Evolutionary conservation across 257 asterid genomes (phyloP), one percentile per base, ranked within the genome.

Genomic region (Capsicum chinense): DNA sequence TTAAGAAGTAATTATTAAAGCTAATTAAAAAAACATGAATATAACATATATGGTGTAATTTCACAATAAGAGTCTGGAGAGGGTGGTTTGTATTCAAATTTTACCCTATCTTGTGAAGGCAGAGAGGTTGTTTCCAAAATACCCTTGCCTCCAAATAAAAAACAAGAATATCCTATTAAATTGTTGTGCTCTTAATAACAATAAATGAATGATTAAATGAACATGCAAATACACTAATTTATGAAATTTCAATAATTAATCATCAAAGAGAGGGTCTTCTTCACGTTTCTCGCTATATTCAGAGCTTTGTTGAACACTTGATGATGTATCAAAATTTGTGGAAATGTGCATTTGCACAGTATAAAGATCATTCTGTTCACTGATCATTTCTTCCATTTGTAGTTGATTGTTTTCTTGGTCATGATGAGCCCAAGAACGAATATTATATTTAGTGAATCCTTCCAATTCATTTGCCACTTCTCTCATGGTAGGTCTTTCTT

Each of bases 401-500:
- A 60, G 14, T 60, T n/a, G 67, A n/a, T 60, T 9, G 67, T 60
- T 60, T 60, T 60, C 67, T n/a, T 19, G 67, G 26, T 63, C 70
- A 21, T 63, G 42, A 26, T 69, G 78, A 69, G 33, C 56, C 78
- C 54, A 68, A 14, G 33, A 4, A 42, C 16, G 37, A 1, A 10
- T 70, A 44, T 42, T 70, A 70, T 69, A 42, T 69, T 69, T 39
- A 70, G 79, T 70, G 4, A 42, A 70, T 70, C 79, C 79, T 70
- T 70, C 79, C 37, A 70, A 70, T 44, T 48, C 35, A 17, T n/a
- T 70, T 1, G 14, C 35, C 15, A 70, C 79, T 70, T 70, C 79
- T 70, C 33, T 70, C 56, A 70, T 70, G 54, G 56, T 70, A 70
- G 79, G 37, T 70, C 57, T 70, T 70, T 70, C 79, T 70, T 70